Evolutionary conservation across 2,329 filamentous ascomycete species (phyloP), one percentile per base, ranked within the genome.

Genomic region (Beauveria caledonica): DNA sequence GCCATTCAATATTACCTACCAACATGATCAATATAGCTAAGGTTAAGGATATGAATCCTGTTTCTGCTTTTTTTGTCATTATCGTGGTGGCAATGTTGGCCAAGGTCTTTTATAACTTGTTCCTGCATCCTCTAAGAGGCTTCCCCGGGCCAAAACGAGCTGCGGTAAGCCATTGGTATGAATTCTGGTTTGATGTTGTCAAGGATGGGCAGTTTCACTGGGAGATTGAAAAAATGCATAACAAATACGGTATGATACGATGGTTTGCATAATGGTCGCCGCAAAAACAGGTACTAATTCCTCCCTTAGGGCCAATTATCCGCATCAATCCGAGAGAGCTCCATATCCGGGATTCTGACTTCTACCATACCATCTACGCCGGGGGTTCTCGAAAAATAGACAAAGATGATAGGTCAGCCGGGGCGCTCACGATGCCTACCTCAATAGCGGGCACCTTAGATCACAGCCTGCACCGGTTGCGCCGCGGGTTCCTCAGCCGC

Each of bases 271-370:
- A 25, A 11, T 36, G 3, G 5, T 51, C 17, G 15, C 21, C 42
- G 5, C 4, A 11, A 9, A n/a, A 21, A 21, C 4, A 17, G 8
- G 6, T 36, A 36, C 27, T 36, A 7, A 33, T 17, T n/a, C 42
- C 3, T 19, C 42, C 8, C n/a, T n/a, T n/a, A 68, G 66, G 72
- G 2, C 69, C 71, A 0, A 70, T 74, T n/a, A 63, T 73, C 42
- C 65, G 71, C 9, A 68, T 73, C 62, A 72, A 68, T 39, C 68
- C 72, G 0, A 60, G 68, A 29, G 72, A 74, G 60, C 50, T 74
- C 3, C 70, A 73, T 51, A 63, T 72, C 33, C 62, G 58, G 21
- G 67, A 70, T 19, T 55, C 68, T 1, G 59, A 63, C 1, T 71
- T 66, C 61, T 67, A 68, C 51, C 63, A 67, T 53, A 66, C 59